Conservation (phyloP, 331 rosid genomes). For the Cydonia oblonga region DNA sequence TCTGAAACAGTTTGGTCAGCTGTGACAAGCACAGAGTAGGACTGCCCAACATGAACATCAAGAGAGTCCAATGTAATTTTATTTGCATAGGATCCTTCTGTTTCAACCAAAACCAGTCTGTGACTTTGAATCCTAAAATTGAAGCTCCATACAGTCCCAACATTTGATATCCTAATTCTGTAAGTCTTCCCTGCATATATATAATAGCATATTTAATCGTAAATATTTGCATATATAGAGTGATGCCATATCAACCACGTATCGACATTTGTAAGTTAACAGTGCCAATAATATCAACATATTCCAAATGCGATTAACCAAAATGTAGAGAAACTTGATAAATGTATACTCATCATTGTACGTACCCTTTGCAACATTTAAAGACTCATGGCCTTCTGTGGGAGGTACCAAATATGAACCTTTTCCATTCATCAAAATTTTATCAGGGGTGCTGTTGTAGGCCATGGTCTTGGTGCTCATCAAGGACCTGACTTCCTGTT, state of each 20-base stretch:
- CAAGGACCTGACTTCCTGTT: slow-evolving; percentile 16
- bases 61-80: slow-evolving; percentile 8
- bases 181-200: slow-evolving; percentile 17
- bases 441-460: slow-evolving; percentile 8
- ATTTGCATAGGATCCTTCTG: slow-evolving; percentile 25
- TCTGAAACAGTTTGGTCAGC: slow-evolving; percentile 10
- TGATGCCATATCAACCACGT: too few relatives aligned
- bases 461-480: background rate
- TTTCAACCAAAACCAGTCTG: slow-evolving; percentile 15
- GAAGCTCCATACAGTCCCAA: slow-evolving; percentile 19
- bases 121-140: slow-evolving; percentile 21
- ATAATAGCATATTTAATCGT: background rate
- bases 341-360: background rate
- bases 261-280: background rate
- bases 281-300: background rate
- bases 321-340: background rate
- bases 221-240: background rate
- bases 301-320: background rate
- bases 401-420: background rate
- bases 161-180: slow-evolving; percentile 21
- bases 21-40: slow-evolving; percentile 24
- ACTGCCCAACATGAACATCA: slow-evolving; percentile 29
- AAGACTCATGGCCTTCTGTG: slow-evolving; percentile 1
- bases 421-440: slow-evolving; percentile 22
- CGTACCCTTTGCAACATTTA: slow-evolving; percentile 13